Evolutionary conservation across 2,329 filamentous ascomycete species (phyloP).

Genomic region (Scedosporium aurantiacum): DNA sequence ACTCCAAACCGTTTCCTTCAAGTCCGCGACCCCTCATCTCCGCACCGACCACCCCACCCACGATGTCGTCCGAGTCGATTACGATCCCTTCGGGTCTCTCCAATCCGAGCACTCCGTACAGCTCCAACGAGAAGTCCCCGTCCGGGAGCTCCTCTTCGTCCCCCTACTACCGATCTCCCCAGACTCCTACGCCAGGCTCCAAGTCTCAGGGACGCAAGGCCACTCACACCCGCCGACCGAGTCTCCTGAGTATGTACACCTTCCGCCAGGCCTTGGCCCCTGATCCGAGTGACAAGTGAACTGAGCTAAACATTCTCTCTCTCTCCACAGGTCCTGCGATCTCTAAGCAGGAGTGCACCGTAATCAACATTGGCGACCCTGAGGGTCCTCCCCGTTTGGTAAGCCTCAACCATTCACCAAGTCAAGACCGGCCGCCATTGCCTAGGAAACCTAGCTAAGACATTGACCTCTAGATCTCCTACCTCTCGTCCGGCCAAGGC

Average conservation of each 20-base stretch:
- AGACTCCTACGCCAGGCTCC: slow-evolving; percentile 30
- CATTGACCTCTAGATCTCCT: slow-evolving; percentile 51
- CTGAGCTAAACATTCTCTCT: slow-evolving; percentile 11
- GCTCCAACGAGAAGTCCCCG: slow-evolving; percentile 35
- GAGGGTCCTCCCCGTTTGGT: slow-evolving; percentile 65
- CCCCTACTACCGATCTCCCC: slow-evolving; percentile 45
- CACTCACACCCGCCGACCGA: slow-evolving; percentile 46
- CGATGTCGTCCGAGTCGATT: slow-evolving; percentile 56
- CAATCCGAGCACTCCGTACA: slow-evolving; percentile 20
- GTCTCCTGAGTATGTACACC: slow-evolving; percentile 43
- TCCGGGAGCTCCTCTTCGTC: slow-evolving; percentile 32
- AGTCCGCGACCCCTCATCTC: background rate
- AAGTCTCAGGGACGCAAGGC: slow-evolving; percentile 27
- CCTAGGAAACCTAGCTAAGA: background rate
- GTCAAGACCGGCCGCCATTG: background rate
- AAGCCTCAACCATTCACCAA: slow-evolving; percentile 19
- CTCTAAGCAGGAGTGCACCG: slow-evolving; percentile 65
- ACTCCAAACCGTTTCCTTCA: background rate
- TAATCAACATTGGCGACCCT: slow-evolving; percentile 65
- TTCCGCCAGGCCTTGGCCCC: background rate
- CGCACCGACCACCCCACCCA: background rate
- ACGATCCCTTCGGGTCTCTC: slow-evolving; percentile 45
- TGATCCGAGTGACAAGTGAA: background rate
- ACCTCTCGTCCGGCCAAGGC: slow-evolving; percentile 67
- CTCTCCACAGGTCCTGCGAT: slow-evolving; percentile 52